Percentiles rank a stretch among this genome's conserved stretches.
phyloP scores from a whole-genome alignment of 192 early-diverging fungal genomes.

The Blastocladiella britannica region DNA sequence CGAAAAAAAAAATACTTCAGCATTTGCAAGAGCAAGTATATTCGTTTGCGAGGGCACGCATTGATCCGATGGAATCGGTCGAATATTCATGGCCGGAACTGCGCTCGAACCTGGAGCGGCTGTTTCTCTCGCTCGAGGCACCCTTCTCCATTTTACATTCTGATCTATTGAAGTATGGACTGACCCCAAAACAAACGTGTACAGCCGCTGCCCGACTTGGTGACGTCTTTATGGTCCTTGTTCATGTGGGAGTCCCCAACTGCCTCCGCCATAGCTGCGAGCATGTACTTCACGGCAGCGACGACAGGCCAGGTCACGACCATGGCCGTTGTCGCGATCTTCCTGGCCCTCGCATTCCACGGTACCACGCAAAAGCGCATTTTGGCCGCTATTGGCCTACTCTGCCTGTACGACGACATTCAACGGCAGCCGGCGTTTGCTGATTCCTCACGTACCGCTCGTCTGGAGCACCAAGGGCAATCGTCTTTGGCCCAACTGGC shows the following conservation, averaged over 20 bases:
- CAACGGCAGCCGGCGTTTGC: neutral
- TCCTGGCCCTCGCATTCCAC: neutral
- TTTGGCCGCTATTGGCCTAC: neutral
- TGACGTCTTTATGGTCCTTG: neutral
- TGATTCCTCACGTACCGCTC: neutral
- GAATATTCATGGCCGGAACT: no score
- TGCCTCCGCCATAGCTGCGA: neutral
- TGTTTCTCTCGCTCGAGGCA: no score
- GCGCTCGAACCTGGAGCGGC: no score
- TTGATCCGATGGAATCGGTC: no score
- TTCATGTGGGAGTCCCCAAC: neutral
- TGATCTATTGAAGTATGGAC: no score
- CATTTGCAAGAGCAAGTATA: no score
- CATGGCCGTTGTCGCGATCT: neutral
- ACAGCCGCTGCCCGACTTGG: neutral
- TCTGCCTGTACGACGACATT: neutral
- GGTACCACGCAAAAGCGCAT: neutral
- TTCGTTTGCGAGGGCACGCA: no score
- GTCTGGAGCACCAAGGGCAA: no score
- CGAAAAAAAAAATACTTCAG: no score
- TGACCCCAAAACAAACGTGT: no score
- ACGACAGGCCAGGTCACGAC: neutral
- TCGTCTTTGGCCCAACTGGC: no score
- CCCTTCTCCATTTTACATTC: no score
- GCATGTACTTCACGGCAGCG: neutral